Percentiles rank a stretch among this genome's conserved stretches.
phyloP scores from a whole-genome alignment of 2,329 filamentous ascomycete genomes.

The Calonectria pseudoreteaudii region DNA sequence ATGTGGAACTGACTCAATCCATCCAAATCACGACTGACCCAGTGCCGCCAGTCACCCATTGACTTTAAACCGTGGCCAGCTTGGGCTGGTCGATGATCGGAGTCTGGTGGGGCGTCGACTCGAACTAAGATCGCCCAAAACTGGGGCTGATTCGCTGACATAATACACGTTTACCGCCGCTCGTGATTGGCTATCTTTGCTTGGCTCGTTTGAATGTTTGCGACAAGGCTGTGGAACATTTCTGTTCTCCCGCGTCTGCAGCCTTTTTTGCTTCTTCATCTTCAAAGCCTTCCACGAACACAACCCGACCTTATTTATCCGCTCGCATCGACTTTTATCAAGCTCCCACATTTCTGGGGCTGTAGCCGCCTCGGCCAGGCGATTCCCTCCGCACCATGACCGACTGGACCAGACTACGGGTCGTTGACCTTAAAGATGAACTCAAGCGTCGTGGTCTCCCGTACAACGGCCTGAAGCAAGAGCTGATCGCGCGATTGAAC shows the following conservation, averaged over 20 bases:
- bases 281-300: not conserved
- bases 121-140: constrained; percentile 21
- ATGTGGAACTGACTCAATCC: not conserved
- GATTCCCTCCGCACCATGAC: constrained; percentile 52
- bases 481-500: constrained; percentile 74
- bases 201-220: constrained; percentile 32
- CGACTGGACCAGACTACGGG: constrained; percentile 73
- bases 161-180: constrained; percentile 7
- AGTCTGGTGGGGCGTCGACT: not conserved
- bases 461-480: constrained; percentile 77
- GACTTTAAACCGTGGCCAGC: constrained; percentile 6
- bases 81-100: constrained; percentile 21
- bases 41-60: not conserved
- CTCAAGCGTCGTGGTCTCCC: constrained; percentile 78
- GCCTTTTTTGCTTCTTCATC: constrained; percentile 1
- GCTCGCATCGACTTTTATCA: not conserved
- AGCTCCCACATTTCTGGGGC: not conserved
- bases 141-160: constrained; percentile 32
- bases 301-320: not conserved
- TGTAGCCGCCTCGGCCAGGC: constrained; percentile 13
- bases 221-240: constrained; percentile 37
- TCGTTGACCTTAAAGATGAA: constrained; percentile 80
- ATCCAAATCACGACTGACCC: not conserved
- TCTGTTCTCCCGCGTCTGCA: not conserved
- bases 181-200: constrained; percentile 32